Conservation (phyloP, 768 basidiomycete genomes). For the Mycena sanguinolenta region DNA sequence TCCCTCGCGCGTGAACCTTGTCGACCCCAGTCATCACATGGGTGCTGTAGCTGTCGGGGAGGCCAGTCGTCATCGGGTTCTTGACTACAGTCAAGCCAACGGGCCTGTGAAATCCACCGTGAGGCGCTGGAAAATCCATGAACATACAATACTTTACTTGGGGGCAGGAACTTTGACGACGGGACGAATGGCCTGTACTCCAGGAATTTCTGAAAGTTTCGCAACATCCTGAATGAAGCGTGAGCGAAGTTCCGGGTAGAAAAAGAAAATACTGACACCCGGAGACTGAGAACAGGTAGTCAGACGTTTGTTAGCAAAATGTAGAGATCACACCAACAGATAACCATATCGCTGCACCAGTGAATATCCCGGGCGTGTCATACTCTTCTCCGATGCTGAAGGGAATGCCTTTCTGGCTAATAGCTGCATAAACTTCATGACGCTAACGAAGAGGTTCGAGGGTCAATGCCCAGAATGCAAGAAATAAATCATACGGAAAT, state of each 20-base stretch:
- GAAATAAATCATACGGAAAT: slow-evolving; percentile 13
- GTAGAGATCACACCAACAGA: slow-evolving; percentile 37
- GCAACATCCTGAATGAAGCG: slow-evolving; percentile 48
- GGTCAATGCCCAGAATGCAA: background rate
- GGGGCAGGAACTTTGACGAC: slow-evolving; percentile 48
- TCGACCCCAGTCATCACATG: slow-evolving; percentile 59
- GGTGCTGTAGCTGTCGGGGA: slow-evolving; percentile 49
- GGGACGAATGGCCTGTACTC: slow-evolving; percentile 56
- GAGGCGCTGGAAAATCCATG: background rate
- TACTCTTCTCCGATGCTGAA: slow-evolving; percentile 50
- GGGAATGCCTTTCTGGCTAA: slow-evolving; percentile 43
- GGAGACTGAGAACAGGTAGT: slow-evolving; percentile 14
- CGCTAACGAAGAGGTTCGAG: slow-evolving; percentile 34
- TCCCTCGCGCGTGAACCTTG: slow-evolving; percentile 60
- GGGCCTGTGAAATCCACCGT: slow-evolving; percentile 24
- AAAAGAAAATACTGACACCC: slow-evolving; percentile 7
- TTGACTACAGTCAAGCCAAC: slow-evolving; percentile 43
- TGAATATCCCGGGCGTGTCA: slow-evolving; percentile 53
- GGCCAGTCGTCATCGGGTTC: slow-evolving; percentile 38
- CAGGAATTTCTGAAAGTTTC: slow-evolving; percentile 47
- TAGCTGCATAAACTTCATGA: slow-evolving; percentile 48
- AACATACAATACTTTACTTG: slow-evolving; percentile 17
- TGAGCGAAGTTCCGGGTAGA: background rate
- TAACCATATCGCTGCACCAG: slow-evolving; percentile 57
- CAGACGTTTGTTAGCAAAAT: background rate